These are phyloP conservation scores for Athelia sp. DNA, from an alignment of 1,284 basidiomycete species.

Conservation along the genomic window DNA sequence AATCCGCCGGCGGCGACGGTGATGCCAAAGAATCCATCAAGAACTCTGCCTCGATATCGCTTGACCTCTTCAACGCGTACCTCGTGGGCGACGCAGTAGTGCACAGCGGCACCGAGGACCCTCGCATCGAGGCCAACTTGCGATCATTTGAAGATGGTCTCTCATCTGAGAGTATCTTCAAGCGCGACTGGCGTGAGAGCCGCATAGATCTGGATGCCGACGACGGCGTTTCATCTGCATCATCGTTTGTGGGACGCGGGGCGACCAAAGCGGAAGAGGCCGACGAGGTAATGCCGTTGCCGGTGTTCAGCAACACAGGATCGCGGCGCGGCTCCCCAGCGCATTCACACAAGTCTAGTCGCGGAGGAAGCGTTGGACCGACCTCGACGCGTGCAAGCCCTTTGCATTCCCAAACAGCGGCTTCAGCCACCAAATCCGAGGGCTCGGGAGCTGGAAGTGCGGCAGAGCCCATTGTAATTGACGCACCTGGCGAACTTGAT, in stretches of 20 bases:
- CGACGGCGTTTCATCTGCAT: slow-evolving; percentile 2
- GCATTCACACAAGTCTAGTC: slow-evolving; percentile 41
- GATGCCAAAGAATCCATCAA: slow-evolving; percentile 40
- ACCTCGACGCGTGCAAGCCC: slow-evolving; percentile 34
- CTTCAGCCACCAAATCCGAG: slow-evolving; percentile 36
- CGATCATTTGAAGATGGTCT: slow-evolving; percentile 63
- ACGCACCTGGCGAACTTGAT: slow-evolving; percentile 5
- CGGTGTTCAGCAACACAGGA: slow-evolving; percentile 16
- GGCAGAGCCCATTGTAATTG: slow-evolving; percentile 31
- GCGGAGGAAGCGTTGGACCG: slow-evolving; percentile 32
- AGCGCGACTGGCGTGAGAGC: slow-evolving; percentile 71
- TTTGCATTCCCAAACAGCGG: slow-evolving; percentile 22
- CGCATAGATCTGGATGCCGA: slow-evolving; percentile 26
- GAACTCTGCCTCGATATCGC: slow-evolving; percentile 68
- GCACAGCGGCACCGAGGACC: slow-evolving; percentile 18
- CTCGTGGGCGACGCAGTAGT: slow-evolving; percentile 57
- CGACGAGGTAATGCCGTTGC: slow-evolving; percentile 8
- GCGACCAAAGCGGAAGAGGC: slow-evolving; percentile 26
- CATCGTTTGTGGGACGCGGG: slow-evolving; percentile 1
- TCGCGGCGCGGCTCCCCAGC: slow-evolving; percentile 38
- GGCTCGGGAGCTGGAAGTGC: slow-evolving; percentile 23
- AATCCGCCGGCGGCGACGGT: slow-evolving; percentile 36
- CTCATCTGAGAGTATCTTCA: slow-evolving; percentile 57
- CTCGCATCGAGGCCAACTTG: slow-evolving; percentile 38
- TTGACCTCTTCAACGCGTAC: slow-evolving; percentile 64